Evolutionary conservation across 2,329 filamentous ascomycete species (phyloP), one percentile per base, ranked within the genome.

Genomic region (Anisogramma anomala): DNA sequence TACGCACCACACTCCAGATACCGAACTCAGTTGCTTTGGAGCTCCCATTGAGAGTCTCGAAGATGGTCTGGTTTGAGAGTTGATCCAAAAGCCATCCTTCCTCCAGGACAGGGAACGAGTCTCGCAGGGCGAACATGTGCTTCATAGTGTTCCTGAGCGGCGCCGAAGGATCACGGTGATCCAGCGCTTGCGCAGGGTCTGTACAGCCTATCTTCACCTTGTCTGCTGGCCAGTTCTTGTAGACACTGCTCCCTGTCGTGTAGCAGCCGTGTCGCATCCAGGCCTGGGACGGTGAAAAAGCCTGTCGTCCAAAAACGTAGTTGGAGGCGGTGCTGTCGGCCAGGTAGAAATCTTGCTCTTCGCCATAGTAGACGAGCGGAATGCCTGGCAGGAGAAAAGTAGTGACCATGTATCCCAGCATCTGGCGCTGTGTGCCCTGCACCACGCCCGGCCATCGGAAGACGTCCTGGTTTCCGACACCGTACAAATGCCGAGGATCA

Each of bases 221-320:
- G 33, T 71, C 67, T 27, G 74, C 56, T 0, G 74, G 74, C 61
- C 72, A 73, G 7, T 72, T 52, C 46, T 65, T 68, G 50, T 77
- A 74, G 42, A 77, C 71, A 2, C 63, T 63, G 32, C 70, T 69
- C 20, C 66, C 65, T 4, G 78, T 60, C 13, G 58, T 58, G 55
- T 78, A 79, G 53, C 76, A 80, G 5, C 76, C 76, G 49, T 80
- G 76, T 32, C 66, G 65, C 50, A 74, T 71, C 75, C 75, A 80
- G 2, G 75, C 75, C 5, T 67, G 68, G 3, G 73, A 64, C 3
- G 73, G 67, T 11, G 71, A 69, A 69, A 80, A 77, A 1, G 76
- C 61, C 52, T 74, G 71, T 50, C 76, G 69, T 26, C 76, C 76
- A 52, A 71, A 80, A 23, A 80, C 66, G 50, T 80, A 80, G 50